Evolutionary conservation across 805 yeast species (phyloP), one percentile per base, ranked within the genome.

Genomic region (Jamesozyma piceae): DNA sequence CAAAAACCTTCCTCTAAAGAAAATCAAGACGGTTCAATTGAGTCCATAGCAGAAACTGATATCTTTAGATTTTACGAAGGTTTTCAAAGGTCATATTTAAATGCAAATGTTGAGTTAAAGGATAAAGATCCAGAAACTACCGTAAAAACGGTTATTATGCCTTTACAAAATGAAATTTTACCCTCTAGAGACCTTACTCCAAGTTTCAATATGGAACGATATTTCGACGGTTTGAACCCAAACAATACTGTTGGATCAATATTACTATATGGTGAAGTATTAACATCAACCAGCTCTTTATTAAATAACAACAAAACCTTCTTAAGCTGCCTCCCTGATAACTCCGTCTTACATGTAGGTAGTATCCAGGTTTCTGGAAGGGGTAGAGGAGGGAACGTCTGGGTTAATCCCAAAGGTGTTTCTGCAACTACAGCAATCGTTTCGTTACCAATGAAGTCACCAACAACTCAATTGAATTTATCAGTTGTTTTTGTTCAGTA

Each of bases 321-420:
- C 30, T 61, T 90, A 43, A 64, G 70, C 6, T 68, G 78, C 1
- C 61, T 80, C 10, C 66, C 66, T 8, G 47, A 53, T 18, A 56
- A 50, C 31, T 45, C 63, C 0, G 43, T 51, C 35, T 45, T 62
- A 6, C 60, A 56, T 43, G 72, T 79, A 3, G 96, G 95, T 0
- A 80, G 89, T 1, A 75, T 82, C 3, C 99, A 92, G 61, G 80
- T 86, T 1, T 74, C 87, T 0, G 99, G 98, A 1, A 71, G 90
- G 38, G 99, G 99, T 2, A 75, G 99, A 43, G 95, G 97, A 14
- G 94, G 92, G 1, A 92, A 92, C 50, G 80, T 78, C 2, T 92
- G 98, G 98, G 81, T 92, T 20, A 89, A 86, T 51, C 99, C 99
- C 3, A 72, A 74, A 20, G 99, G 99, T 10, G 94, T 88, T 1